These are phyloP conservation scores for Yarrowia hollandica DNA, from an alignment of 805 yeast species.

Conservation along the genomic window DNA sequence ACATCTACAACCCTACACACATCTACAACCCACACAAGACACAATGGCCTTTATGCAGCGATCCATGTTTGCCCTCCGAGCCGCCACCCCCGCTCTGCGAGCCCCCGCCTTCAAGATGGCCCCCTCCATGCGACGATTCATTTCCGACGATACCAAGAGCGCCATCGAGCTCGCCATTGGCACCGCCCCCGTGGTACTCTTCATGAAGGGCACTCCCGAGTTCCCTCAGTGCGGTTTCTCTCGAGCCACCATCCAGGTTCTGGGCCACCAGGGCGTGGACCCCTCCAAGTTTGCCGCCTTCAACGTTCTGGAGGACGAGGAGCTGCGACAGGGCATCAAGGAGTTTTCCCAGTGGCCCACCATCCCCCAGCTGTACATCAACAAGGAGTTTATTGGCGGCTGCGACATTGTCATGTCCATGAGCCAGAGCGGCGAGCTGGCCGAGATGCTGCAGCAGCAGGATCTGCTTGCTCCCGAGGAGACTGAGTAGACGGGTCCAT, in stretches of 20 bases:
- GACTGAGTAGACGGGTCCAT: too few species aligned
- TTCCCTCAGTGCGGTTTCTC: slow-evolving; percentile 98
- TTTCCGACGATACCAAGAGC: slow-evolving; percentile 74
- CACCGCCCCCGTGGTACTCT: slow-evolving; percentile 91
- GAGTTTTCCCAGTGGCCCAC: slow-evolving; percentile 98
- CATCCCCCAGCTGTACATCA: slow-evolving; percentile 90
- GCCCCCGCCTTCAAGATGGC: slow-evolving; percentile 23
- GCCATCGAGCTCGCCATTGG: slow-evolving; percentile 85
- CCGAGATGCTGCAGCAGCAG: slow-evolving; percentile 76
- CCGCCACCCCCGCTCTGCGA: slow-evolving; percentile 21
- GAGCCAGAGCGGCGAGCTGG: slow-evolving; percentile 84
- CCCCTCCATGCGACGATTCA: slow-evolving; percentile 44
- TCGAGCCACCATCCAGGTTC: slow-evolving; percentile 85
- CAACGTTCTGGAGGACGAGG: slow-evolving; percentile 92
- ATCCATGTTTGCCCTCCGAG: slow-evolving; percentile 26
- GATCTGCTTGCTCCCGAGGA: slow-evolving; percentile 81
- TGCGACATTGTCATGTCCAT: slow-evolving; percentile 91
- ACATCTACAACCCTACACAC: background rate
- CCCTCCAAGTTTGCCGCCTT: slow-evolving; percentile 96
- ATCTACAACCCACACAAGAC: background rate
- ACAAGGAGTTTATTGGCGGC: slow-evolving; percentile 92
- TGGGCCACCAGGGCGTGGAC: slow-evolving; percentile 97
- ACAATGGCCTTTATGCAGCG: slow-evolving; percentile 28
- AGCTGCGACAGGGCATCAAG: slow-evolving; percentile 91
- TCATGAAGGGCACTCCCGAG: slow-evolving; percentile 99